Evolutionary conservation across 129 eudicot genomes (phyloP).

Genomic region (Lonicera japonica): DNA sequence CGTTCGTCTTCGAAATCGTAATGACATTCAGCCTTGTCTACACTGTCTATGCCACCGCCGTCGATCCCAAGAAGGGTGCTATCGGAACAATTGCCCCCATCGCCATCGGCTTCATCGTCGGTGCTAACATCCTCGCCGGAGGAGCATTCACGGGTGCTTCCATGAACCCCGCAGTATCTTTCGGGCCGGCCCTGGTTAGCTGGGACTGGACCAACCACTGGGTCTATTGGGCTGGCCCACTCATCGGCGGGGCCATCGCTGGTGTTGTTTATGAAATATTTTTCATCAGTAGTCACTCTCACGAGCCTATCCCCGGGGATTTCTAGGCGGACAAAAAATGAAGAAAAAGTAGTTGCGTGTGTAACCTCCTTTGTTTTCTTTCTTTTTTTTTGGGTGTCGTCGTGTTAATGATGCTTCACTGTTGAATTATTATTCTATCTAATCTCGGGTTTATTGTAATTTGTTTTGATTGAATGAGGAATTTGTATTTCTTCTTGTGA

Average conservation of each 20-base stretch:
- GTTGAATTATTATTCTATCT: neutral
- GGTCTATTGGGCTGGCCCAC: constrained; percentile 58
- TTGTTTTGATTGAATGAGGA: neutral
- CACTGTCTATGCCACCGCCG: constrained; percentile 60
- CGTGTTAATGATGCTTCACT: neutral
- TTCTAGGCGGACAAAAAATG: constrained; percentile 2
- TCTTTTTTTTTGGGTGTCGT: neutral
- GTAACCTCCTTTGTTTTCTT: neutral
- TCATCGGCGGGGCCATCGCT: constrained; percentile 42
- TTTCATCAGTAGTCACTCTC: constrained; percentile 35
- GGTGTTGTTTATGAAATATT: constrained; percentile 39
- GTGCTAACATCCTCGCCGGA: constrained; percentile 53
- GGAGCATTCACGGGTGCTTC: constrained; percentile 61
- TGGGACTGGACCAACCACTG: constrained; percentile 44
- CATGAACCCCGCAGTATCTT: constrained; percentile 53
- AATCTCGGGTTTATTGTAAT: neutral
- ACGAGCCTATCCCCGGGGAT: constrained; percentile 45
- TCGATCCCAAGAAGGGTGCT: constrained; percentile 50
- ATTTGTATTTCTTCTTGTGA: neutral
- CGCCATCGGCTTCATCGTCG: constrained; percentile 56
- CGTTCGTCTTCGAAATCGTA: constrained; percentile 41
- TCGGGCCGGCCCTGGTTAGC: constrained; percentile 52
- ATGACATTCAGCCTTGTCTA: constrained; percentile 61
- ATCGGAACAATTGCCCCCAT: constrained; percentile 46
- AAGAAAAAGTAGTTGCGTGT: neutral